These are phyloP conservation scores for Lentinula sp. DNA, from an alignment of 768 basidiomycete species.

Conservation along the genomic window DNA sequence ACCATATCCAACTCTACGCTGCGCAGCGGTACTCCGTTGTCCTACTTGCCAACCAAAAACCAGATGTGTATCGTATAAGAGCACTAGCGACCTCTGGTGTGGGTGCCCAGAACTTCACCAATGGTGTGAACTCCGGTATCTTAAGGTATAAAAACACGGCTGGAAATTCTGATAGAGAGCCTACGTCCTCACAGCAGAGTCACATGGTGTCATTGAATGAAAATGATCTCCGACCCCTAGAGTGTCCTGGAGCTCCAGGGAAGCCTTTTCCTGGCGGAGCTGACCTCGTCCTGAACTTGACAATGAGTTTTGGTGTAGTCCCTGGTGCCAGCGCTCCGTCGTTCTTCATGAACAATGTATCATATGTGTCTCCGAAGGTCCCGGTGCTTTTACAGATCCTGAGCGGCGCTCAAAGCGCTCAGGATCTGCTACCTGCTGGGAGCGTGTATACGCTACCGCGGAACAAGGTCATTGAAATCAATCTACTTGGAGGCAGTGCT, in stretches of 20 bases:
- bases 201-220: conserved; percentile 21
- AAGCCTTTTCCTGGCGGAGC: conserved; percentile 24
- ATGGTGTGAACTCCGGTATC: conserved; percentile 31
- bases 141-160: conserved; percentile 33
- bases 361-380: conserved; percentile 22
- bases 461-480: conserved; percentile 43
- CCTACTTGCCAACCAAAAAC: conserved; percentile 29
- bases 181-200: conserved; percentile 4
- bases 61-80: conserved; percentile 36
- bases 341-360: not conserved
- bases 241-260: conserved; percentile 23
- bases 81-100: conserved; percentile 17
- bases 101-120: conserved; percentile 15
- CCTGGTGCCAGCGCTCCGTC: conserved; percentile 23
- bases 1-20: conserved; percentile 35
- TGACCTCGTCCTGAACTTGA: conserved; percentile 21
- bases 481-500: conserved; percentile 27
- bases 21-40: conserved; percentile 29
- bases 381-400: conserved; percentile 30
- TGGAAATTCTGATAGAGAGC: conserved; percentile 21
- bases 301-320: conserved; percentile 24
- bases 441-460: conserved; percentile 33
- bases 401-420: conserved; percentile 21
- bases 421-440: conserved; percentile 18
- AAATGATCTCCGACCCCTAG: conserved; percentile 21